phyloP scores from a whole-genome alignment of 2,329 filamentous ascomycete genomes.

The Microsporum canis region DNA sequence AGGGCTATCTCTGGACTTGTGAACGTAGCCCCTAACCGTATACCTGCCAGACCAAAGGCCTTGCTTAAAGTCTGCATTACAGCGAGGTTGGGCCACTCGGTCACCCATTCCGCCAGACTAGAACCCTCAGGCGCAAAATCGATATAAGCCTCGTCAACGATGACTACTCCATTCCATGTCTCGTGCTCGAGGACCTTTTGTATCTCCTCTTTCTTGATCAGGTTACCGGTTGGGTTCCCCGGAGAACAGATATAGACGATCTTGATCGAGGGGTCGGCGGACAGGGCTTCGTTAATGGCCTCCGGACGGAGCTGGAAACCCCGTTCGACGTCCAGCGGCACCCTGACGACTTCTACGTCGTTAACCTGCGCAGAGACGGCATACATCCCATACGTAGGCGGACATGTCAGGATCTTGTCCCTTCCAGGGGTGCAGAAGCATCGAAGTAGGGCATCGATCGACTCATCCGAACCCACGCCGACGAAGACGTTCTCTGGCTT shows the following conservation, averaged over 20 bases:
- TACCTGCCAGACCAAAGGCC: conserved; percentile 89
- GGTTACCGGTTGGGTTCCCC: conserved; percentile 79
- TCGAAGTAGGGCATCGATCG: conserved; percentile 84
- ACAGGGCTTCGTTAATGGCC: conserved; percentile 55
- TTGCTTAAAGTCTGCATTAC: conserved; percentile 99
- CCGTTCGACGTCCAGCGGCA: conserved; percentile 65
- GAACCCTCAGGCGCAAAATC: conserved; percentile 74
- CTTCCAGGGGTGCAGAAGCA: conserved; percentile 81
- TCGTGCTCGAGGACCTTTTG: conserved; percentile 66
- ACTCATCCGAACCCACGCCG: conserved; percentile 92
- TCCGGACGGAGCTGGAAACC: conserved; percentile 63
- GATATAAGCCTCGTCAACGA: conserved; percentile 92
- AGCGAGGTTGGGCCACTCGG: conserved; percentile 86
- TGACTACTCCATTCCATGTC: conserved; percentile 88
- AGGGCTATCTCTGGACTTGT: conserved; percentile 60
- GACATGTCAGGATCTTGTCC: conserved; percentile 88
- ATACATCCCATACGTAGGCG: conserved; percentile 99
- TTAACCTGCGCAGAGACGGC: conserved; percentile 87
- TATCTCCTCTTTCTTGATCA: conserved; percentile 66
- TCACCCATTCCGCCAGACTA: conserved; percentile 82
- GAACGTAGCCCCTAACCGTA: conserved; percentile 80
- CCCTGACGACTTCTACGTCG: conserved; percentile 72
- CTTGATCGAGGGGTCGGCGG: conserved; percentile 59
- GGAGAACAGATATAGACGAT: conserved; percentile 87
- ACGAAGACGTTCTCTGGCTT: conserved; percentile 80